These are phyloP conservation scores for Xylaria castorea DNA, from an alignment of 495 filamentous ascomycete species.

Conservation along the genomic window DNA sequence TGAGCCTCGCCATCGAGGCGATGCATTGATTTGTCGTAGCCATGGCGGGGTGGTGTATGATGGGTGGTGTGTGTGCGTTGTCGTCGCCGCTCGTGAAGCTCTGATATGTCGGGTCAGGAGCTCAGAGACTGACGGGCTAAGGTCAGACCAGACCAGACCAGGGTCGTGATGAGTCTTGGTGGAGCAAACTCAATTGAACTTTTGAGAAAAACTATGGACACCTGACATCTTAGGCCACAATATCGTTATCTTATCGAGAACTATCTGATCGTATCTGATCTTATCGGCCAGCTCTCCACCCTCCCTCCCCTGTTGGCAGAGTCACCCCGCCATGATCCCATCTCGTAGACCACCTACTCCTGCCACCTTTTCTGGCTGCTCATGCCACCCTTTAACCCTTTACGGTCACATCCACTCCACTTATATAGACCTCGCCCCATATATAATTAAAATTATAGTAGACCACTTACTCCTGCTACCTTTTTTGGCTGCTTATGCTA, in stretches of 20 bases:
- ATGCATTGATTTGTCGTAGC: constrained; percentile 59
- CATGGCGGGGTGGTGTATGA: constrained; percentile 38
- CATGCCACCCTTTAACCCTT: no score
- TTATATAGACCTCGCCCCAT: no score
- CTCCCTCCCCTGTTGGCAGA: not conserved
- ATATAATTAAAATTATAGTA: no score
- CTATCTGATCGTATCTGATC: not conserved
- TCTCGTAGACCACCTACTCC: no score
- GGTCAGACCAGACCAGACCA: not conserved
- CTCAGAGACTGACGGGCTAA: constrained; percentile 28
- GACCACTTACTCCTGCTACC: no score
- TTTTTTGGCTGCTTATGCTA: no score
- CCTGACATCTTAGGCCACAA: constrained; percentile 26
- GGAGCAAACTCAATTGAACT: constrained; percentile 17
- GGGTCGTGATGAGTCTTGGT: constrained; percentile 7
- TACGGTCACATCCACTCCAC: no score
- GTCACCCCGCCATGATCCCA: constrained; percentile 21
- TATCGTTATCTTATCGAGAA: constrained; percentile 19
- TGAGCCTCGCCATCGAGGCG: constrained; percentile 64
- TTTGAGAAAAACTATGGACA: constrained; percentile 11
- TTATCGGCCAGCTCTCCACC: constrained; percentile 7
- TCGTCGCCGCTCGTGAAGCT: constrained; percentile 21
- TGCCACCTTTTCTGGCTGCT: no score
- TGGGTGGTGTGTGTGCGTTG: not conserved
- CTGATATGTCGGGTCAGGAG: constrained; percentile 22